Evolutionary conservation across 1,139 yeast genomes (phyloP).

Genomic region (Kodamaea arcana): DNA sequence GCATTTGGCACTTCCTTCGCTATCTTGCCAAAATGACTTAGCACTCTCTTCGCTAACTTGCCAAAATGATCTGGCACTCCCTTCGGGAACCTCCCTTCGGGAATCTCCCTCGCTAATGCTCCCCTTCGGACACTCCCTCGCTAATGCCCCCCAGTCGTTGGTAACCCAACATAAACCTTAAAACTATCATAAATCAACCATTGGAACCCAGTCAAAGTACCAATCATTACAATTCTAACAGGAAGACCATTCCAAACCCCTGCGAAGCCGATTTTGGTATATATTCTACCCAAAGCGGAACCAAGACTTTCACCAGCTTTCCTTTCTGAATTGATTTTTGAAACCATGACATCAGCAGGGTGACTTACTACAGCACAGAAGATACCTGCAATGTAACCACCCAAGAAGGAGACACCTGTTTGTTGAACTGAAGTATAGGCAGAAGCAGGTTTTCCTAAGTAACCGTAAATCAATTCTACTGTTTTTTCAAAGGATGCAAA

Average conservation of each 20-base stretch:
- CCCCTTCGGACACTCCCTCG: too few relatives aligned
- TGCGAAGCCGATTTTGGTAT: constrained; percentile 73
- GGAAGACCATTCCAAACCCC: constrained; percentile 96
- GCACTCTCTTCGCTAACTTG: too few relatives aligned
- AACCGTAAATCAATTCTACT: constrained; percentile 65
- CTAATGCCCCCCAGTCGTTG: constrained; percentile 77
- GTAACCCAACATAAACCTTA: constrained; percentile 85
- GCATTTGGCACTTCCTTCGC: too few relatives aligned
- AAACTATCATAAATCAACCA: constrained; percentile 95
- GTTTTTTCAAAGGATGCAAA: constrained; percentile 90
- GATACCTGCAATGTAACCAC: constrained; percentile 96
- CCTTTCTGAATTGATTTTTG: constrained; percentile 79
- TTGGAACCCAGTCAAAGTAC: constrained; percentile 94
- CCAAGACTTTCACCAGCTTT: constrained; percentile 62
- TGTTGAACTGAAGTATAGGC: constrained; percentile 55
- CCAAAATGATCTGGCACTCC: too few relatives aligned
- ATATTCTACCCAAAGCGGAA: constrained; percentile 68
- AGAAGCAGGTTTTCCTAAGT: constrained; percentile 41
- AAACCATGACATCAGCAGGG: constrained; percentile 97
- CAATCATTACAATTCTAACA: constrained; percentile 92
- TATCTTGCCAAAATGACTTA: too few relatives aligned
- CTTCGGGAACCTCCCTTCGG: too few relatives aligned
- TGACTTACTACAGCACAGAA: constrained; percentile 92
- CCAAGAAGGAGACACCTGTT: constrained; percentile 88
- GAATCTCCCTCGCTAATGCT: too few relatives aligned